Percentiles rank a stretch among this genome's conserved stretches.
phyloP scores from a whole-genome alignment of 164 flowering plant species.

The Macadamia integrifolia region DNA sequence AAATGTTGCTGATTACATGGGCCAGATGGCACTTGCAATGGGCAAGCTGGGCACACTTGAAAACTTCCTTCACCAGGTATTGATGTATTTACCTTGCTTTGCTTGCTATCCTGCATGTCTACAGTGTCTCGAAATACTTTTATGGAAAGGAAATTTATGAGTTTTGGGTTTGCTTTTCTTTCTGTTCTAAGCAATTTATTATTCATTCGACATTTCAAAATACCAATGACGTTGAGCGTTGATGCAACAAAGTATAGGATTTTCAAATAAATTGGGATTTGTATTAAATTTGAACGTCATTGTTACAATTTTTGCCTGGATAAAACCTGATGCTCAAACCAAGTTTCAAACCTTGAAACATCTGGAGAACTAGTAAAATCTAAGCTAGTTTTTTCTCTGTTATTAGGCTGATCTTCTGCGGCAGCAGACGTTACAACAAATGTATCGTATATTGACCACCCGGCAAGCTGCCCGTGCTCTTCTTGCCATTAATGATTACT shows the following conservation, averaged over 20 bases:
- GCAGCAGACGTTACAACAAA: conserved; percentile 79
- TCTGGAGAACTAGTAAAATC: neutral
- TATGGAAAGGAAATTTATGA: neutral
- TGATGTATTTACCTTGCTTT: neutral
- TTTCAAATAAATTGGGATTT: too few species aligned
- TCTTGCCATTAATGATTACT: conserved; percentile 67
- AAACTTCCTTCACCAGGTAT: conserved; percentile 81
- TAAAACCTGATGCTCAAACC: too few species aligned
- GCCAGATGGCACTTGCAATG: conserved; percentile 93
- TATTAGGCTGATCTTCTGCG: conserved; percentile 78
- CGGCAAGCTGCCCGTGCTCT: conserved; percentile 89
- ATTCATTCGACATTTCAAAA: too few species aligned
- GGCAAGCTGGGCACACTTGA: conserved; percentile 72
- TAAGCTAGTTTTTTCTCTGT: neutral
- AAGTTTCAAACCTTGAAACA: too few species aligned
- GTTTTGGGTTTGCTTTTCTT: neutral
- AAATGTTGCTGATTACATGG: conserved; percentile 76
- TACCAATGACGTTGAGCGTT: too few species aligned
- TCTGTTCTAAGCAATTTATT: neutral
- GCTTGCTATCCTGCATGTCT: too few species aligned
- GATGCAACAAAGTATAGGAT: too few species aligned
- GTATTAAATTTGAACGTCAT: too few species aligned
- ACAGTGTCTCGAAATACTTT: too few species aligned
- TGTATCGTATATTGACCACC: conserved; percentile 76
- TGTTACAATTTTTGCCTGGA: too few species aligned